Evolutionary conservation across 306 rosid species (phyloP).

Genomic region (Lathyrus sativus): DNA sequence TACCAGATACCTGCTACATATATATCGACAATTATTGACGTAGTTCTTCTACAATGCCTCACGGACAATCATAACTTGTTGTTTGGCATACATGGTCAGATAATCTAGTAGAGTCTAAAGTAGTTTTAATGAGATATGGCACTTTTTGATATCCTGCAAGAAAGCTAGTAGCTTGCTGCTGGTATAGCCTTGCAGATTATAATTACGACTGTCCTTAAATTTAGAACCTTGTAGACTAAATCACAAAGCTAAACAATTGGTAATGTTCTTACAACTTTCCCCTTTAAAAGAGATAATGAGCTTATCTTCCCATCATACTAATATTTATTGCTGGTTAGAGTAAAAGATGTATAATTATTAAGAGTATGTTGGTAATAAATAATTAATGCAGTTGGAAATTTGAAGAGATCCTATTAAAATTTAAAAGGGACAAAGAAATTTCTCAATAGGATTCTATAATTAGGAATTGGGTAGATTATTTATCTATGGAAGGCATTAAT

Average conservation of each 20-base stretch:
- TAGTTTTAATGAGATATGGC: constrained; percentile 18
- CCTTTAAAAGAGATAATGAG: background rate
- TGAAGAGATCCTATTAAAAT: background rate
- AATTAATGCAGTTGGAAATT: background rate
- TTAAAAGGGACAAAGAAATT: background rate
- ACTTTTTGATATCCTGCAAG: constrained; percentile 31
- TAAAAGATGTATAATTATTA: background rate
- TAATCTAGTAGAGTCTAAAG: constrained; percentile 24
- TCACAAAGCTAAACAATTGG: background rate
- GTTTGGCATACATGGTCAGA: constrained; percentile 20
- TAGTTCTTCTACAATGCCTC: constrained; percentile 19
- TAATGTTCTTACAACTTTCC: background rate
- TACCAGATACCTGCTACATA: constrained; percentile 29
- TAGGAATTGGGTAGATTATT: constrained; percentile 4
- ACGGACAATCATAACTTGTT: constrained; percentile 19
- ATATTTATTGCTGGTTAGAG: background rate
- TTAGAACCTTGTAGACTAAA: background rate
- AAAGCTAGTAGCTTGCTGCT: constrained; percentile 31
- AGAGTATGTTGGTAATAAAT: background rate
- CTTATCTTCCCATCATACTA: background rate
- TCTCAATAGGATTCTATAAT: background rate
- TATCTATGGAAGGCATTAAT: constrained; percentile 10
- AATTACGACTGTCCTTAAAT: background rate
- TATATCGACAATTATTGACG: constrained; percentile 14
- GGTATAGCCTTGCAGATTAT: constrained; percentile 13